phyloP scores from a whole-genome alignment of 371 early-diverging fungal genomes.

The Amoeboaphelidium protococcarum region DNA sequence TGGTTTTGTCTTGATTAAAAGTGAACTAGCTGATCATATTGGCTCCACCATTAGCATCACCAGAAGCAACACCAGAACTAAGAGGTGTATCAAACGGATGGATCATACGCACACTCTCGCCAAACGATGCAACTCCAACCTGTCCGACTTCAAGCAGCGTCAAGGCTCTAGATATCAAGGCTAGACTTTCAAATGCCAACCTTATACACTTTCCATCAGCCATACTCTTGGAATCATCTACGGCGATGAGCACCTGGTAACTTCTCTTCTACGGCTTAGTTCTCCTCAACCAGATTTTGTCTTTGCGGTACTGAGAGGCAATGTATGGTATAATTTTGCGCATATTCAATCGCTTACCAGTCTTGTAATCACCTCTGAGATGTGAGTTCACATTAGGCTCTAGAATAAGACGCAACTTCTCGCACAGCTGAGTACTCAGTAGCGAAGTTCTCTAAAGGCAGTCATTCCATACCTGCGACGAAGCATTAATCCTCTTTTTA shows the following conservation, averaged over 20 bases:
- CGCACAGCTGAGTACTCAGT: constrained; percentile 63
- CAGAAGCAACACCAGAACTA: no score
- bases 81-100: constrained; percentile 80
- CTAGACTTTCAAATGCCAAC: constrained; percentile 73
- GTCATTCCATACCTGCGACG: constrained; percentile 65
- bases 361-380: constrained; percentile 94
- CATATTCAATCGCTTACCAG: constrained; percentile 98
- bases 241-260: constrained; percentile 91
- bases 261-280: constrained; percentile 90
- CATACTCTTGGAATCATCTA: constrained; percentile 98
- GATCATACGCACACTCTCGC: constrained; percentile 50
- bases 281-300: constrained; percentile 98
- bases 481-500: no score
- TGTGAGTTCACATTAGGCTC: constrained; percentile 90
- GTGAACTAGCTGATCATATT: constrained; percentile 57
- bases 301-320: constrained; percentile 93
- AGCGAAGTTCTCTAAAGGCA: constrained; percentile 57
- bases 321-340: constrained; percentile 97
- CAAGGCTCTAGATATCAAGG: constrained; percentile 68
- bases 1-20: constrained; percentile 66
- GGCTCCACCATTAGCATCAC: constrained; percentile 63
- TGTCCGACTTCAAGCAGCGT: constrained; percentile 82
- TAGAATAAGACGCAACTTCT: constrained; percentile 83
- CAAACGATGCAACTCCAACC: constrained; percentile 66
- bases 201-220: constrained; percentile 56